These are phyloP conservation scores for Diaporthe amygdali DNA, from an alignment of 2,329 filamentous ascomycete genomes.

Conservation along the genomic window DNA sequence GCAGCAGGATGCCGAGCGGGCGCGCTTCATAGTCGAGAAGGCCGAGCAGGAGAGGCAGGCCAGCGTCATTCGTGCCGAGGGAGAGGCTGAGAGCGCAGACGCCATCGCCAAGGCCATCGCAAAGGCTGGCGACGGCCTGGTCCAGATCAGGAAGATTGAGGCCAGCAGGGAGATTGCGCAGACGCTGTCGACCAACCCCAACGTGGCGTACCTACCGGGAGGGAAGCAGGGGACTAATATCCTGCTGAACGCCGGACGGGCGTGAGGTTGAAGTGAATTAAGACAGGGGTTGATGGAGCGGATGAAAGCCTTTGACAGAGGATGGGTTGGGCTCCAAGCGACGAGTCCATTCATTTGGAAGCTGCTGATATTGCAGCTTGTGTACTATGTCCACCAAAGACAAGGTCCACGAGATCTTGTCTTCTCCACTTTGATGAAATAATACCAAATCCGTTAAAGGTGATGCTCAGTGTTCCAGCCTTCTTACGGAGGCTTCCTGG, in stretches of 20 bases:
- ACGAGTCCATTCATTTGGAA: background rate
- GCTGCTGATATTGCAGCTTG: background rate
- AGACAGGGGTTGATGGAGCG: background rate
- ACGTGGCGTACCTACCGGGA: conserved; percentile 91
- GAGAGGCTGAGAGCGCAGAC: conserved; percentile 95
- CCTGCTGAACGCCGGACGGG: conserved; percentile 57
- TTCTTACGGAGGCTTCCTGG: background rate
- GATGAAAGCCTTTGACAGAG: background rate
- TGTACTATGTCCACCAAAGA: conserved; percentile 21
- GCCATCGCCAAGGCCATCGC: conserved; percentile 93
- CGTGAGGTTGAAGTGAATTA: conserved; percentile 33
- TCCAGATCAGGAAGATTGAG: conserved; percentile 97
- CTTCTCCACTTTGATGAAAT: conserved; percentile 26
- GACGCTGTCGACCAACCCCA: conserved; percentile 87
- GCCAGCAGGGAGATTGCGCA: conserved; percentile 94
- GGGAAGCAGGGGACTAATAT: conserved; percentile 68
- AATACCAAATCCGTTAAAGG: conserved; percentile 1
- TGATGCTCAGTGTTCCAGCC: background rate
- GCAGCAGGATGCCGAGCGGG: conserved; percentile 97
- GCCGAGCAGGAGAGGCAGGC: conserved; percentile 99
- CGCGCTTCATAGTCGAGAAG: conserved; percentile 97
- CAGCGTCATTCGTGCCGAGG: conserved; percentile 97
- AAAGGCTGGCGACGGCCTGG: conserved; percentile 90
- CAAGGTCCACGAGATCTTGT: conserved; percentile 4
- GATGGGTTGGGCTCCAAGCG: background rate